These are phyloP conservation scores for Camellia lanceoleosa DNA, from an alignment of 148 eudicot species.

Conservation along the genomic window DNA sequence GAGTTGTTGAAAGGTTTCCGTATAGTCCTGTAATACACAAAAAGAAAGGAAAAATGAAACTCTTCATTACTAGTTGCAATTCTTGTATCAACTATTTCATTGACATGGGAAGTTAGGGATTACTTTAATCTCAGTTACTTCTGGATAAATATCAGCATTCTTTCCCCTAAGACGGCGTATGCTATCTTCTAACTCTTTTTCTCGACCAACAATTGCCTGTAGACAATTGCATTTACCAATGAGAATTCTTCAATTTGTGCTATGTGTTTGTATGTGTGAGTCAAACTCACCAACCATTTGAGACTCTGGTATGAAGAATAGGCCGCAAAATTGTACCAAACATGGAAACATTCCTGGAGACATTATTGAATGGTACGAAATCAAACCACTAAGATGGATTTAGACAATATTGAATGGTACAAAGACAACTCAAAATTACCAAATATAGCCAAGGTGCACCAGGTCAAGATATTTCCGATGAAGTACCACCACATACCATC, in stretches of 20 bases:
- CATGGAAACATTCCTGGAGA: conserved; percentile 13
- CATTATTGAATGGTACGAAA: background rate
- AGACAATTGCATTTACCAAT: background rate
- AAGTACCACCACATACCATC: conserved; percentile 28
- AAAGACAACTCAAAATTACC: conserved; percentile 16
- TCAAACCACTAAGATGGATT: background rate
- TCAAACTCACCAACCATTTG: conserved; percentile 19
- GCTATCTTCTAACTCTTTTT: conserved; percentile 28
- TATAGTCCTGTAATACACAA: conserved; percentile 36
- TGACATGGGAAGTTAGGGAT: background rate
- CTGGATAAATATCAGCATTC: conserved; percentile 27
- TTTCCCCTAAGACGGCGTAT: conserved; percentile 36
- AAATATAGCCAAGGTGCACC: conserved; percentile 40
- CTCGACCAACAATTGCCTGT: conserved; percentile 31
- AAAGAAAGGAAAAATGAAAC: background rate
- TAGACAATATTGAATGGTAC: background rate
- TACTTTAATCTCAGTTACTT: conserved; percentile 61
- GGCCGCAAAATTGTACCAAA: conserved; percentile 2
- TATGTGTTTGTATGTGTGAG: background rate
- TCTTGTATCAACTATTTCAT: background rate
- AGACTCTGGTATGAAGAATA: conserved; percentile 19
- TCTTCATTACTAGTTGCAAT: background rate
- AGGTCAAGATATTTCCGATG: conserved; percentile 33
- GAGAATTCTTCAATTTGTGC: background rate
- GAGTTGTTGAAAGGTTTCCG: conserved; percentile 26